These are phyloP conservation scores for Beauveria brongniartii DNA, from an alignment of 2,329 filamentous ascomycete genomes.

Conservation along the genomic window DNA sequence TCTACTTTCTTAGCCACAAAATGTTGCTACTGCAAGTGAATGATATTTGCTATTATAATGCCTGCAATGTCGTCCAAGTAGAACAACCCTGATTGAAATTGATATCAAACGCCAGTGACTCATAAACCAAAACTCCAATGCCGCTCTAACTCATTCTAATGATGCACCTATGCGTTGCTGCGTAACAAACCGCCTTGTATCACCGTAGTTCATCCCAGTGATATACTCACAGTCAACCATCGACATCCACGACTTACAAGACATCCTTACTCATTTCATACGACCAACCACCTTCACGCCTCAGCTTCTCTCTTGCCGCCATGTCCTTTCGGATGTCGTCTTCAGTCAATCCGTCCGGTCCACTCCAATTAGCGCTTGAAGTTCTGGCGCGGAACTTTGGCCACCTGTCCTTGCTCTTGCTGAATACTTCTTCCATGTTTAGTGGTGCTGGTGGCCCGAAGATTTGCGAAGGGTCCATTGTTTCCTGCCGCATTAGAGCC, in stretches of 20 bases:
- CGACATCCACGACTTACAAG: slow-evolving; percentile 22
- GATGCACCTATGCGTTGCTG: slow-evolving; percentile 4
- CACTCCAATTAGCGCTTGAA: slow-evolving; percentile 89
- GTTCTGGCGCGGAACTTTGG: slow-evolving; percentile 86
- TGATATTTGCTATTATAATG: neutral
- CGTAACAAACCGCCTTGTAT: neutral
- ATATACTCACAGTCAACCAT: neutral
- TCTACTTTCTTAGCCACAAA: neutral
- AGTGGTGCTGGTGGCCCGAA: slow-evolving; percentile 85
- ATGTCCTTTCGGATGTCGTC: slow-evolving; percentile 79
- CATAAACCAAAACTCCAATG: slow-evolving; percentile 3
- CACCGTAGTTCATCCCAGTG: neutral
- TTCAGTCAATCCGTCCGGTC: slow-evolving; percentile 72
- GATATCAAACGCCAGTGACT: slow-evolving; percentile 4
- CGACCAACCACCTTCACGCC: slow-evolving; percentile 78
- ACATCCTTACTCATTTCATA: slow-evolving; percentile 51
- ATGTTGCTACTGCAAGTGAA: neutral
- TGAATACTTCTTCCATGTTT: slow-evolving; percentile 95
- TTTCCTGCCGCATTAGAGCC: slow-evolving; percentile 73
- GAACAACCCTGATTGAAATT: neutral
- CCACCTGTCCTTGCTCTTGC: slow-evolving; percentile 74
- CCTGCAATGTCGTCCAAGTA: neutral
- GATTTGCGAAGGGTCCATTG: slow-evolving; percentile 72
- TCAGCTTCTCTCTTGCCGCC: slow-evolving; percentile 69
- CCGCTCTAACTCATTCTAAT: neutral